Conservation (phyloP, 1,284 basidiomycete genomes). For the Malassezia equina region DNA sequence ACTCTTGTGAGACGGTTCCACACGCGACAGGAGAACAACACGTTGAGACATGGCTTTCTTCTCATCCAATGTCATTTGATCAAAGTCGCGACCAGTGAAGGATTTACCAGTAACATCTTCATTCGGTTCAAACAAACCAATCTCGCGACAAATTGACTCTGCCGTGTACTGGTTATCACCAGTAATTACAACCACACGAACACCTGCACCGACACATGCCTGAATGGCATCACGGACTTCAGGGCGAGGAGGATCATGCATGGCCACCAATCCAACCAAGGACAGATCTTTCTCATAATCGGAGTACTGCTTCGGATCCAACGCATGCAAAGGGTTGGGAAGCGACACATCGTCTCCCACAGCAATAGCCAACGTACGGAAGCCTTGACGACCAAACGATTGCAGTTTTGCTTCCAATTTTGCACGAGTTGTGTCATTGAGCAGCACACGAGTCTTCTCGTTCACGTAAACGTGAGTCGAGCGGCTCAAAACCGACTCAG, state of each 20-base stretch:
- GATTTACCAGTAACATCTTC: slow-evolving; percentile 57
- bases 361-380: slow-evolving; percentile 83
- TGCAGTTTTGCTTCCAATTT: slow-evolving; percentile 59
- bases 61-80: slow-evolving; percentile 60
- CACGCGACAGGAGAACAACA: slow-evolving; percentile 81
- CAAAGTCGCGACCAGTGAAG: slow-evolving; percentile 85
- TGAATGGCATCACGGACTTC: slow-evolving; percentile 79
- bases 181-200: slow-evolving; percentile 92
- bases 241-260: slow-evolving; percentile 94
- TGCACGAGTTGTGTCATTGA: slow-evolving; percentile 56
- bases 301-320: slow-evolving; percentile 72
- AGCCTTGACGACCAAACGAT: slow-evolving; percentile 67
- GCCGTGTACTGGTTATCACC: slow-evolving; percentile 98
- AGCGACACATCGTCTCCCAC: slow-evolving; percentile 59
- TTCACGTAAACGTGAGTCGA: slow-evolving; percentile 66
- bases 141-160: slow-evolving; percentile 89
- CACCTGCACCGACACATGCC: slow-evolving; percentile 83
- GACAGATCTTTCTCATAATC: slow-evolving; percentile 70
- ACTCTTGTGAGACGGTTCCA: slow-evolving; percentile 88
- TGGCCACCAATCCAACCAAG: slow-evolving; percentile 89
- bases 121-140: slow-evolving; percentile 66
- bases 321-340: slow-evolving; percentile 55
- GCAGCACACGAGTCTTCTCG: slow-evolving; percentile 13
- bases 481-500: slow-evolving; percentile 82
- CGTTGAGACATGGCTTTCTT: slow-evolving; percentile 77